These are phyloP conservation scores for Rusavskia elegans DNA, from an alignment of 495 filamentous ascomycete genomes.

Conservation along the genomic window DNA sequence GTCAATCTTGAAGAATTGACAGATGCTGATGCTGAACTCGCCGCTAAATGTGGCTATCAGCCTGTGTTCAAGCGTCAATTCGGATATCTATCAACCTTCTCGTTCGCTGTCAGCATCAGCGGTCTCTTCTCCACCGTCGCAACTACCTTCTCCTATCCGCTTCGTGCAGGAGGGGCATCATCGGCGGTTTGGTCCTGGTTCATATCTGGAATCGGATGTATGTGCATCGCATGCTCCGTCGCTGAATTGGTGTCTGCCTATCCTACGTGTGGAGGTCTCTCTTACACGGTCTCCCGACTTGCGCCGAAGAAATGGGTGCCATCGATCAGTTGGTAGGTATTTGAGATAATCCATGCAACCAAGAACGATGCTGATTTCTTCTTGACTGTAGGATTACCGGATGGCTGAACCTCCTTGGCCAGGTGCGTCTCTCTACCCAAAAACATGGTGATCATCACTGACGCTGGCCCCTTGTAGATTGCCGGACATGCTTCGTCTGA, in stretches of 20 bases:
- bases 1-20: not conserved
- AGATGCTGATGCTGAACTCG: not conserved
- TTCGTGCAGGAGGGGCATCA: slow-evolving; percentile 41
- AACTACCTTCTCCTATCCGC: slow-evolving; percentile 44
- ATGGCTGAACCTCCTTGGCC: slow-evolving; percentile 54
- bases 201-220: slow-evolving; percentile 44
- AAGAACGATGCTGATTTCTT: not conserved
- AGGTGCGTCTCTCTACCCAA: slow-evolving; percentile 10
- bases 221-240: slow-evolving; percentile 43
- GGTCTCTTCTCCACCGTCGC: slow-evolving; percentile 44
- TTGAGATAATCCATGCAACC: not conserved
- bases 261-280: slow-evolving; percentile 39
- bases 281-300: slow-evolving; percentile 30
- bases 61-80: slow-evolving; percentile 48
- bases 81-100: slow-evolving; percentile 43
- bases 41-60: not conserved
- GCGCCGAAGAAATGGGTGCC: slow-evolving; percentile 21
- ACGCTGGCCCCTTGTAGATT: slow-evolving; percentile 14
- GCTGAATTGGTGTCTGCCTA: slow-evolving; percentile 44
- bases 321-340: slow-evolving; percentile 24
- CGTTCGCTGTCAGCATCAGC: slow-evolving; percentile 46
- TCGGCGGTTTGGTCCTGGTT: slow-evolving; percentile 51
- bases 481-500: slow-evolving; percentile 49
- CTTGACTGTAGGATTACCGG: slow-evolving; percentile 17
- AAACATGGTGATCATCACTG: not conserved